Evolutionary conservation across 768 basidiomycete genomes (phyloP), one percentile per base, ranked within the genome.

Genomic region (Fomitopsis serialis): DNA sequence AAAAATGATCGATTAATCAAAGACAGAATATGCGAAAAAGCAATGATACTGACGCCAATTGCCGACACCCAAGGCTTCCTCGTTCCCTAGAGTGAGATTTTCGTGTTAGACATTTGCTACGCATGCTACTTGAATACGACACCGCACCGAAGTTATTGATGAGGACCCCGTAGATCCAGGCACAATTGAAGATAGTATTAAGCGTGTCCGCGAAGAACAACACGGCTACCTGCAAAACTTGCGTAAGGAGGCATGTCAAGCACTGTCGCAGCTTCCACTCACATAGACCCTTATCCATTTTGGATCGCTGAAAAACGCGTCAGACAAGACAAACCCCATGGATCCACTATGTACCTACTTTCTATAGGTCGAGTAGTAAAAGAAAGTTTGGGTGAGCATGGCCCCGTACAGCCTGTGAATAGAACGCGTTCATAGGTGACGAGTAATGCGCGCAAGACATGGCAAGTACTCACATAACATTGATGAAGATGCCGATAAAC

Each of bases 311-410:
- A 1, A 35, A 17, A 46, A 15, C 25, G 21, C 11, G 12, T 42
- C 50, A 22, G 44, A 40, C 2, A 15, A 17, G 8, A 24, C 22
- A 35, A 22, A 45, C 37, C n/a, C n/a, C n/a, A 27, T 50, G 24
- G 24, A 9, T n/a, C 21, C 23, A 36, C 32, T 22, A 23, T 22
- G 4, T 40, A n/a, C 59, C 19, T 36, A 61, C 62, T 53, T 51
- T 32, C 42, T 56, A 43, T 61, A 61, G 13, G 50, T 54, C 12
- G 50, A 19, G 40, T 51, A 56, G 45, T 67, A 66, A 43, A 72
- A 42, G 58, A 66, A 70, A 0, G 63, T 63, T 58, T 74, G 74
- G 32, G 61, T 65, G 29, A 70, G 49, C 57, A 72, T 61, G 3
- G 64, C 62, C 35, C 72, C 72, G 53, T 64, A 71, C 10, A 65